phyloP scores from a whole-genome alignment of 768 basidiomycete genomes.

The Panaeolus cyanescens region DNA sequence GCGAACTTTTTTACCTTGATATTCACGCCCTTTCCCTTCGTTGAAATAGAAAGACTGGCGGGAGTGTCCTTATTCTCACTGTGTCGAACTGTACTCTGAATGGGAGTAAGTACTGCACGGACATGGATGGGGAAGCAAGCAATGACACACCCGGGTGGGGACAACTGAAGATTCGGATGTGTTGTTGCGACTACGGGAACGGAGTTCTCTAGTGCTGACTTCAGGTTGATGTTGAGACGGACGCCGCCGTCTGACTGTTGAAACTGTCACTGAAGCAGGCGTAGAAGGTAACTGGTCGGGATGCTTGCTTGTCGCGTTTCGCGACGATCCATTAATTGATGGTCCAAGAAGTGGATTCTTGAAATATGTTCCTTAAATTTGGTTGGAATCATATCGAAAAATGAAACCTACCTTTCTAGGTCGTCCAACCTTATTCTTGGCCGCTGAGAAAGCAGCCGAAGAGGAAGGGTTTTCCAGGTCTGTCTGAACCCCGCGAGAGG shows the following conservation, averaged over 20 bases:
- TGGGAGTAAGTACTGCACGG: conserved; percentile 4
- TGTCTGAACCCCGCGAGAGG: conserved; percentile 25
- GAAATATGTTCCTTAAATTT: neutral
- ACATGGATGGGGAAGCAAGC: neutral
- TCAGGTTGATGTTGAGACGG: conserved; percentile 30
- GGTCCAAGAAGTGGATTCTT: neutral
- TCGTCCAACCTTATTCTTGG: conserved; percentile 25
- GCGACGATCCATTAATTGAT: conserved; percentile 9
- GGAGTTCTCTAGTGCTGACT: conserved; percentile 43
- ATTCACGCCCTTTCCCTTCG: conserved; percentile 28
- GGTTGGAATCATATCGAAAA: neutral
- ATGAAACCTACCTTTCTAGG: conserved; percentile 21
- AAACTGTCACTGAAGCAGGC: conserved; percentile 33
- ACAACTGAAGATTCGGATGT: conserved; percentile 36
- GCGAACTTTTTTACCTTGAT: conserved; percentile 31
- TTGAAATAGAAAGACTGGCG: conserved; percentile 12
- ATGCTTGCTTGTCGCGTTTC: conserved; percentile 22
- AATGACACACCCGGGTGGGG: conserved; percentile 39
- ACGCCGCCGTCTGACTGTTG: conserved; percentile 41
- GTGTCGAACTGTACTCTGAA: conserved; percentile 23
- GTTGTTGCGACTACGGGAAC: conserved; percentile 46
- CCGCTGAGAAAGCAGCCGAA: neutral
- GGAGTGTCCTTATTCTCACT: conserved; percentile 28
- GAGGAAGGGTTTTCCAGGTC: conserved; percentile 21
- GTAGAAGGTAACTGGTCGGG: conserved; percentile 9